phyloP scores from a whole-genome alignment of 257 asterid genomes.

The Paraleonurus japonicus region DNA sequence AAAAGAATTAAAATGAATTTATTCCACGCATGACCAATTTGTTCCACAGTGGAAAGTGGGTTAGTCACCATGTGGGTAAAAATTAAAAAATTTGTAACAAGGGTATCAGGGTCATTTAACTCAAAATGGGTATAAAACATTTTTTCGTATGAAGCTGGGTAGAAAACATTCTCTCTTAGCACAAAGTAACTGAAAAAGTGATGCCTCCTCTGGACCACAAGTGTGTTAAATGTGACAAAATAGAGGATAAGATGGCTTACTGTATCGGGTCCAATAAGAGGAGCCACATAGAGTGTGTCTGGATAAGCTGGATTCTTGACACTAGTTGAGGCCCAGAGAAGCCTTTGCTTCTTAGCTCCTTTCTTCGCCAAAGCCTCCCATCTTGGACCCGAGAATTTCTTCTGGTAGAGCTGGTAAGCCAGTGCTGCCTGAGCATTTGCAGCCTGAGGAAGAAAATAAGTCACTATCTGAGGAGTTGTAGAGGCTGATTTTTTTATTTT shows the following conservation, averaged over 20 bases:
- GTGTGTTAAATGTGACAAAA: slow-evolving; percentile 21
- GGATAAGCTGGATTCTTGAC: slow-evolving; percentile 98
- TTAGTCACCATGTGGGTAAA: neutral
- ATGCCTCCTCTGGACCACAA: slow-evolving; percentile 11
- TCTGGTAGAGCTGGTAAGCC: slow-evolving; percentile 90
- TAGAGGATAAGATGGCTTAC: slow-evolving; percentile 51
- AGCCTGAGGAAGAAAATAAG: slow-evolving; percentile 52
- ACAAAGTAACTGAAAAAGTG: neutral
- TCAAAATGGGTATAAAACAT: neutral
- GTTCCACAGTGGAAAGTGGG: neutral
- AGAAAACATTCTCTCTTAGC: no score
- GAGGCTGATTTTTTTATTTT: neutral
- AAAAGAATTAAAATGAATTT: no score
- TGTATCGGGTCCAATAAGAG: slow-evolving; percentile 98
- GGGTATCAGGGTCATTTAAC: neutral
- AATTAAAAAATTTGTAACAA: neutral
- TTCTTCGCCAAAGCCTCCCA: slow-evolving; percentile 98
- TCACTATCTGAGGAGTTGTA: slow-evolving; percentile 9
- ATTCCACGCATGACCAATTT: neutral
- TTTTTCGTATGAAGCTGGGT: neutral
- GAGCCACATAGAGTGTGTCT: slow-evolving; percentile 97
- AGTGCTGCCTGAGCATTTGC: slow-evolving; percentile 98
- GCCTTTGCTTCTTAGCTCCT: slow-evolving; percentile 99
- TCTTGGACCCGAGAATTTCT: slow-evolving; percentile 97
- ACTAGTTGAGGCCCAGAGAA: slow-evolving; percentile 98